phyloP scores from a whole-genome alignment of 106 monocot species.

The Allium sativum region DNA sequence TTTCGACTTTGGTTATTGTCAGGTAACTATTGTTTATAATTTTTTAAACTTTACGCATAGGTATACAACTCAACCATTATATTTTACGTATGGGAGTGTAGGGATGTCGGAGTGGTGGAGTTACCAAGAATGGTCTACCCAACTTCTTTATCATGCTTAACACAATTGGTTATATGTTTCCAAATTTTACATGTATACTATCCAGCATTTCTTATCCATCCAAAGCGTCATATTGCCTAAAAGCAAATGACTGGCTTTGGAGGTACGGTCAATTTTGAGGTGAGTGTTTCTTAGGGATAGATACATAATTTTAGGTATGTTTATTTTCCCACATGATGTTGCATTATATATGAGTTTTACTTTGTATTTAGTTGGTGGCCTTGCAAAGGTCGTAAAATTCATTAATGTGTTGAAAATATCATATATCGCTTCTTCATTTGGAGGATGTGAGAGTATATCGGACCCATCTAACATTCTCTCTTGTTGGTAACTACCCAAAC shows the following conservation, averaged over 20 bases:
- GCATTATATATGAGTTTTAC: too few species aligned
- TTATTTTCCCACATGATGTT: too few species aligned
- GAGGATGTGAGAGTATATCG: constrained; percentile 74
- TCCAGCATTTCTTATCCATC: constrained; percentile 64
- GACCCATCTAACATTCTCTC: constrained; percentile 82
- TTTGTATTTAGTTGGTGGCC: constrained; percentile 55
- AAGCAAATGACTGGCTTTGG: constrained; percentile 75
- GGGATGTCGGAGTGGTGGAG: too few species aligned
- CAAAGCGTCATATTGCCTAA: constrained; percentile 73
- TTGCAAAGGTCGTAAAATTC: constrained; percentile 36
- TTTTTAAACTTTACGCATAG: too few species aligned
- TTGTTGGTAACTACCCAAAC: constrained; percentile 36
- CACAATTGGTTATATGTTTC: not conserved
- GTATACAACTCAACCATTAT: too few species aligned
- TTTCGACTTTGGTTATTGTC: too few species aligned
- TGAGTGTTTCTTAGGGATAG: not conserved
- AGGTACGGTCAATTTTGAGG: constrained; percentile 83
- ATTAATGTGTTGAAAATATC: constrained; percentile 68
- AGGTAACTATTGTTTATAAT: too few species aligned
- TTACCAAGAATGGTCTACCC: too few species aligned
- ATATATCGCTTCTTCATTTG: constrained; percentile 71
- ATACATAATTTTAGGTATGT: too few species aligned
- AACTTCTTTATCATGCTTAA: too few species aligned
- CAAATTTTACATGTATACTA: constrained; percentile 80
- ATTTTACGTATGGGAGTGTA: too few species aligned